Base-by-base conservation (phyloP, 2,329 filamentous ascomycete genomes). In the Fusarium globosum region DNA sequence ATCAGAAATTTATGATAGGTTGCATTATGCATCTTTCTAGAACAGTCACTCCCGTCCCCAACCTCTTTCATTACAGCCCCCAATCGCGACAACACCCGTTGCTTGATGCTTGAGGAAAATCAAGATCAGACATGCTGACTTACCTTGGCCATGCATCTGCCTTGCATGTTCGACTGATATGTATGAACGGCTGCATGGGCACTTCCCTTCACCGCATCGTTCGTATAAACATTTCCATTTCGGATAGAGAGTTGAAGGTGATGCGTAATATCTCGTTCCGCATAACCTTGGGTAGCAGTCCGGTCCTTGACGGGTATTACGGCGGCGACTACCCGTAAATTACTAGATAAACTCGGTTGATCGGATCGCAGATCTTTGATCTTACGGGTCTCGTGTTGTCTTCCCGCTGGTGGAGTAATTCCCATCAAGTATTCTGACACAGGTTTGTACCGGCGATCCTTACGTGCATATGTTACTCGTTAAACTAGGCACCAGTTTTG, bases 291-390 rank as follows among this genome's bases (percentile, higher is more conserved):
- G 21, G 26, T 38, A 61, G 57, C 30, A 68, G 35, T 66, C 51
- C 45, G 63, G 56, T 61, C 66, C 64, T 55, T 38, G 36, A 30
- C 30, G 35, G 53, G 59, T 28, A 49, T 56, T 68, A 8, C 38
- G 42, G 38, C 64, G 38, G 64, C 43, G 33, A 55, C 33, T 53
- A 51, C 26, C 51, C 51, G 23, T 41, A 30, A 28, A 41, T 57
- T 39, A 39, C 35, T 39, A 62, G 18, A 35, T 53, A 53, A 45
- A 74, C 59, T 52, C 28, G 45, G 38, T 58, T 58, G 62, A 73
- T 73, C 63, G 61, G 71, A 69, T 74, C 63, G 67, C 59, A 72
- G 63, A 72, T 74, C 71, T 45, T 61, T 57, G 41, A 61, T 56
- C 51, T 57, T 42, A 49, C 57, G 58, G 67, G 63, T 56, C 71